phyloP scores from a whole-genome alignment of 208 protist species.

The Endotrypanum monterogeii region DNA sequence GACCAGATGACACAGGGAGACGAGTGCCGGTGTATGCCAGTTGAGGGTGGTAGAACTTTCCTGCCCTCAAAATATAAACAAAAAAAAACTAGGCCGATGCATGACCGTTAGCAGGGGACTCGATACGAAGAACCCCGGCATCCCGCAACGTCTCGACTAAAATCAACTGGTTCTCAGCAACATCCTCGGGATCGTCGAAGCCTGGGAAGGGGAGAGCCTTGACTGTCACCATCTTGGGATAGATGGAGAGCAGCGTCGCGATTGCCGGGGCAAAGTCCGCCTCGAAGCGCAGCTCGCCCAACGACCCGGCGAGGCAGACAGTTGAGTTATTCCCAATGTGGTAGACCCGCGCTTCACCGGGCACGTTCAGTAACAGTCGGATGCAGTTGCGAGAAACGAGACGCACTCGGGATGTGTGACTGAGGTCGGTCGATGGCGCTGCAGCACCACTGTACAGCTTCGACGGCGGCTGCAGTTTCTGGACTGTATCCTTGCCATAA shows the following conservation, averaged over 20 bases:
- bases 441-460: slow-evolving; percentile 24
- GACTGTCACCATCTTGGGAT: slow-evolving; percentile 36
- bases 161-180: slow-evolving; percentile 51
- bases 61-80: no score
- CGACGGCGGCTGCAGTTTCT: slow-evolving; percentile 54
- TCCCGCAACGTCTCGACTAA: slow-evolving; percentile 47
- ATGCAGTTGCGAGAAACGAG: slow-evolving; percentile 43
- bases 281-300: slow-evolving; percentile 66
- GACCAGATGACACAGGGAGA: no score
- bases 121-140: slow-evolving; percentile 38
- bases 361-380: slow-evolving; percentile 49
- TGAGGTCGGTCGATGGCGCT: background rate
- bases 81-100: background rate
- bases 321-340: slow-evolving; percentile 55
- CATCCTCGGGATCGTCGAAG: slow-evolving; percentile 54
- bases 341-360: slow-evolving; percentile 59
- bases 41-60: background rate
- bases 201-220: slow-evolving; percentile 50
- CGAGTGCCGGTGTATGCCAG: no score
- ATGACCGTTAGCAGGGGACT: slow-evolving; percentile 4
- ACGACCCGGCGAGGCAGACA: slow-evolving; percentile 45
- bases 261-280: slow-evolving; percentile 64
- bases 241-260: slow-evolving; percentile 48
- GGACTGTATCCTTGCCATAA: slow-evolving; percentile 47
- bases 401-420: slow-evolving; percentile 23